These are phyloP conservation scores for Malassezia cuniculi DNA, from an alignment of 1,284 basidiomycete species.

Conservation along the genomic window DNA sequence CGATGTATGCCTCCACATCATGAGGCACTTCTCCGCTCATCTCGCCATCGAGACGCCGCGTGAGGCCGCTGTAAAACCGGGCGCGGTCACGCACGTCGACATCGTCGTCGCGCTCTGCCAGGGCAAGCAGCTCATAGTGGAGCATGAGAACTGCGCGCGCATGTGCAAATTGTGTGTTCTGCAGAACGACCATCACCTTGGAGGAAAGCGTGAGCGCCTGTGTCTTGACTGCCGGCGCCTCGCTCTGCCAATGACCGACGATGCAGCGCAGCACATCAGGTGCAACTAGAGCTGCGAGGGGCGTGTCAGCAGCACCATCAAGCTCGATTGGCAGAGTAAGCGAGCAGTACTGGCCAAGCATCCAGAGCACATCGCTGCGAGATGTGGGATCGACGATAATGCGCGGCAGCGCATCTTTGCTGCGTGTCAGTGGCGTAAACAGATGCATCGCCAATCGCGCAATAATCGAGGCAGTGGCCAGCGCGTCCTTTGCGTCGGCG, in stretches of 20 bases:
- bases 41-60: conserved; percentile 10
- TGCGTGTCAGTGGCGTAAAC: conserved; percentile 13
- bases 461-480: conserved; percentile 17
- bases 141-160: conserved; percentile 8
- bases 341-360: conserved; percentile 34
- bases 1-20: conserved; percentile 4
- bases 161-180: conserved; percentile 3
- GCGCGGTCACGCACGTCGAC: conserved; percentile 37
- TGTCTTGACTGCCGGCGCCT: conserved; percentile 21
- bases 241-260: conserved; percentile 32
- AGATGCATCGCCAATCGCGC: conserved; percentile 23
- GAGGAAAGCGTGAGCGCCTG: conserved; percentile 31
- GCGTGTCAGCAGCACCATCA: conserved; percentile 5
- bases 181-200: conserved; percentile 25
- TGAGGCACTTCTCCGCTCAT: no score
- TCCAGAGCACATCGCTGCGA: conserved; percentile 26
- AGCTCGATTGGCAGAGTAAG: not conserved
- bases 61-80: conserved; percentile 31
- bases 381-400: conserved; percentile 8
- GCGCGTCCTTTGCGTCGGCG: not conserved
- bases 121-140: conserved; percentile 23
- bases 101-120: conserved; percentile 26
- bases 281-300: conserved; percentile 27
- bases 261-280: conserved; percentile 37
- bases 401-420: not conserved